Conservation (phyloP, 1,284 basidiomycete species). For the Bondarzewia mesenterica region DNA sequence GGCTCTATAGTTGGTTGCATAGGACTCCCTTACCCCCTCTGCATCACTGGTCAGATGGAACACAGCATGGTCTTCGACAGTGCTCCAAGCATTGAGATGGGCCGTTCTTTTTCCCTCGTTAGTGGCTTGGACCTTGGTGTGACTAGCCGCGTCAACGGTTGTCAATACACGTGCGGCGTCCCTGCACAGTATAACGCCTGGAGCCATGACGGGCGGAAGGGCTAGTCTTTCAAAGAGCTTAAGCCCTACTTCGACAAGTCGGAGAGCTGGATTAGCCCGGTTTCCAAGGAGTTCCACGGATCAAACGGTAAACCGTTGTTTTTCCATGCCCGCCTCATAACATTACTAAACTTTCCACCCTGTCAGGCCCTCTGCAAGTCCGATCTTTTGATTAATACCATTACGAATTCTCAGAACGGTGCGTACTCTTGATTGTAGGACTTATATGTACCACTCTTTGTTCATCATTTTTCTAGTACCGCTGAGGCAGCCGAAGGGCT, state of each 20-base stretch:
- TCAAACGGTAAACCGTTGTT: neutral
- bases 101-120: constrained; percentile 4
- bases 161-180: constrained; percentile 5
- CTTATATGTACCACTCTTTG: neutral
- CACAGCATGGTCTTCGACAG: constrained; percentile 8
- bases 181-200: constrained; percentile 6
- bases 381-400: neutral
- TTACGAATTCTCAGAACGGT: neutral
- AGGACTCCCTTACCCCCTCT: constrained; percentile 4
- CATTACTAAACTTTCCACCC: neutral
- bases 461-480: neutral
- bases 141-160: constrained; percentile 6
- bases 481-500: constrained; percentile 1
- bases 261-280: constrained; percentile 2
- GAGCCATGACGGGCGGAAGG: neutral
- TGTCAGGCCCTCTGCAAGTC: constrained; percentile 4
- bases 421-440: neutral
- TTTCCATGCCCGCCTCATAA: neutral
- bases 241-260: constrained; percentile 7
- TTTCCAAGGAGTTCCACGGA: constrained; percentile 2
- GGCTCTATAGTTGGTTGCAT: constrained; percentile 3
- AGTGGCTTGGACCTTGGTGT: constrained; percentile 2
- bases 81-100: neutral
- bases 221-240: constrained; percentile 3
- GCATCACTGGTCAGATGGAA: constrained; percentile 9